Percentiles rank a stretch among this genome's conserved stretches.
These are phyloP conservation scores for Echeveria elegans DNA, from an alignment of 164 flowering plant species.

Conservation along the genomic window DNA sequence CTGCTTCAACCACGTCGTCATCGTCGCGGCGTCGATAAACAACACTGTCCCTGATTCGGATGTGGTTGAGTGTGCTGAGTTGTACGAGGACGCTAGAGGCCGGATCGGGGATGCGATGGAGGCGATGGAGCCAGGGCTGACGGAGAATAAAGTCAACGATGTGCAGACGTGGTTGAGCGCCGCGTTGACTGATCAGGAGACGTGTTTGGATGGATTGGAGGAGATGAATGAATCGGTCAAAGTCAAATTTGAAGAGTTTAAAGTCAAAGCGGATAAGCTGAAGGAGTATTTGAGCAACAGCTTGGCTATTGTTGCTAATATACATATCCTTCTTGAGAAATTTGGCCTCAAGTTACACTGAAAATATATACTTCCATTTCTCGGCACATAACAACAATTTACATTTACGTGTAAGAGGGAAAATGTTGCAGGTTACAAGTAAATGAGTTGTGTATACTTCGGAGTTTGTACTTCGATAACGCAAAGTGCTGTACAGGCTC, in stretches of 20 bases:
- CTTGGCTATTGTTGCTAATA: conserved; percentile 32
- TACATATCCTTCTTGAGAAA: conserved; percentile 17
- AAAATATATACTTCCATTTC: too few relatives aligned
- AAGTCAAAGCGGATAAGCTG: conserved; percentile 14
- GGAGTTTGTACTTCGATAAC: too few relatives aligned
- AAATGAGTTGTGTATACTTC: too few relatives aligned
- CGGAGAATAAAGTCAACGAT: conserved; percentile 28
- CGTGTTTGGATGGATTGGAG: conserved; percentile 58
- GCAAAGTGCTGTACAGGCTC: too few relatives aligned
- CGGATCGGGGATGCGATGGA: conserved; percentile 41
- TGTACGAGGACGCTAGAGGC: conserved; percentile 3
- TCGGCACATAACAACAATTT: too few relatives aligned
- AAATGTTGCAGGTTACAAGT: too few relatives aligned
- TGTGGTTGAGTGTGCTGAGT: conserved; percentile 31
- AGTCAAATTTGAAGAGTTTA: conserved; percentile 13
- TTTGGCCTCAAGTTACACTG: conserved; percentile 17
- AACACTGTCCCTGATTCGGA: not conserved
- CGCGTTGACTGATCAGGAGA: conserved; percentile 49
- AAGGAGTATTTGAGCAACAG: conserved; percentile 28
- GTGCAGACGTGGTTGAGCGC: conserved; percentile 65
- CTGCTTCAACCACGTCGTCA: conserved; percentile 16
- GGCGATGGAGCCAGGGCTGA: conserved; percentile 23
- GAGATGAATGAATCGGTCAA: conserved; percentile 24
- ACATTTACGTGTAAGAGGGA: too few relatives aligned
- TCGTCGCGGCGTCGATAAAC: conserved; percentile 9